Percentiles rank a stretch among this genome's conserved stretches.
phyloP scores from a whole-genome alignment of 2,329 filamentous ascomycete species.

The Stachybotrys elegans region DNA sequence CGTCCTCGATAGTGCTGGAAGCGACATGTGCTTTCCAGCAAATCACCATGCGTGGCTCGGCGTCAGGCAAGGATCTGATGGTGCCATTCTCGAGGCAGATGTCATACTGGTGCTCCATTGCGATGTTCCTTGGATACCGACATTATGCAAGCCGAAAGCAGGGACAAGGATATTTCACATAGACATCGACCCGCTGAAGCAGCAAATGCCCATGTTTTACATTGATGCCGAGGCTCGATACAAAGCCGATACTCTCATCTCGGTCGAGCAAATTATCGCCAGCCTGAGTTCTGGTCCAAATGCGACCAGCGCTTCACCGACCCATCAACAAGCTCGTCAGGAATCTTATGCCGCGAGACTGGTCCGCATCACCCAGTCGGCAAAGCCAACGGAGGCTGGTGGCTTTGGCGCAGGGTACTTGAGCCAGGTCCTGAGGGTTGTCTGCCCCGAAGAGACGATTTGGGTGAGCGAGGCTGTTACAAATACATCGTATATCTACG shows the following conservation, averaged over 20 bases:
- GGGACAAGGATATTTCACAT: conserved; percentile 57
- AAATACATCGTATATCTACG: conserved; percentile 55
- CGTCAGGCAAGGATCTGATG: conserved; percentile 68
- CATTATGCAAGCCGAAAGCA: conserved; percentile 53
- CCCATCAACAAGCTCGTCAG: conserved; percentile 41
- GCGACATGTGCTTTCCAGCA: conserved; percentile 76
- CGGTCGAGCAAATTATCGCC: conserved; percentile 64
- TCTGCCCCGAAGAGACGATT: conserved; percentile 46
- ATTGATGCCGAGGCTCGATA: conserved; percentile 61
- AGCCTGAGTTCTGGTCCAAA: no score
- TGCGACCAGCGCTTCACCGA: no score
- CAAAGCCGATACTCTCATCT: conserved; percentile 57
- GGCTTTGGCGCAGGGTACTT: conserved; percentile 12
- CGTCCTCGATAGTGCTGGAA: conserved; percentile 71
- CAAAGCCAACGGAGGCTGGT: conserved; percentile 55
- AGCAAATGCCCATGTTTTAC: conserved; percentile 71
- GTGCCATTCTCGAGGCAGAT: conserved; percentile 70
- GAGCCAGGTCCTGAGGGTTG: conserved; percentile 12
- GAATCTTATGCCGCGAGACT: conserved; percentile 54
- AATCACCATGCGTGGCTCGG: conserved; percentile 65
- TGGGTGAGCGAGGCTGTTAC: conserved; percentile 72
- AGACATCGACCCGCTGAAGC: conserved; percentile 62
- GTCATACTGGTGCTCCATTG: conserved; percentile 82
- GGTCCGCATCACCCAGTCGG: conserved; percentile 51
- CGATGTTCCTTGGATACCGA: conserved; percentile 92